Evolutionary conservation across 78 protist species (phyloP).

Genomic region (slime mould (Dictyostelium discoideum)): DNA sequence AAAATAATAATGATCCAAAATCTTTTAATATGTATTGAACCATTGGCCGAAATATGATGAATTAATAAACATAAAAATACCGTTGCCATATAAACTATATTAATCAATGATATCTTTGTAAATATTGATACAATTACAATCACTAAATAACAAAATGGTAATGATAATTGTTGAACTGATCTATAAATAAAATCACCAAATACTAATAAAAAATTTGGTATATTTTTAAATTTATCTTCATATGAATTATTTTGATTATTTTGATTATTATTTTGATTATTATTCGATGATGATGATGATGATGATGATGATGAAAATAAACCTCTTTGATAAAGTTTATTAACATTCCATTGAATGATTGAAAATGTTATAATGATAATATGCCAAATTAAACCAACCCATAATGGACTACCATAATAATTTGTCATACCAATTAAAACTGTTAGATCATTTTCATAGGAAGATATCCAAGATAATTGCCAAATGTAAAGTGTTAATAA

Average conservation of each 20-base stretch:
- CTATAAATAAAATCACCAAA: neutral
- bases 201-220: neutral
- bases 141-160: slow-evolving; percentile 55
- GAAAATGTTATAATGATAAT: slow-evolving; percentile 50
- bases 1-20: slow-evolving; percentile 60
- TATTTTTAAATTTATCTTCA: neutral
- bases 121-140: slow-evolving; percentile 38
- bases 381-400: slow-evolving; percentile 64
- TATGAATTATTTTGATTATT: neutral
- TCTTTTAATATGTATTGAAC: slow-evolving; percentile 32
- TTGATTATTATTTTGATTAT: neutral
- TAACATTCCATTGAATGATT: slow-evolving; percentile 62
- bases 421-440: slow-evolving; percentile 24
- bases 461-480: slow-evolving; percentile 17
- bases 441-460: neutral
- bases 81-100: slow-evolving; percentile 43
- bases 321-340: slow-evolving; percentile 29
- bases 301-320: neutral
- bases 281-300: no score
- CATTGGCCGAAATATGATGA: slow-evolving; percentile 44
- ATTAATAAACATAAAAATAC: slow-evolving; percentile 49
- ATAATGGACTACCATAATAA: slow-evolving; percentile 6
- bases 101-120: slow-evolving; percentile 19
- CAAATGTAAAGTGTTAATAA: slow-evolving; percentile 2
- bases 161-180: slow-evolving; percentile 15